A percentile compares a stretch with the other conserved stretches of the same genome.
These are phyloP conservation scores for Mucor irregularis DNA, from an alignment of 371 early-diverging fungal genomes.

Conservation along the genomic window DNA sequence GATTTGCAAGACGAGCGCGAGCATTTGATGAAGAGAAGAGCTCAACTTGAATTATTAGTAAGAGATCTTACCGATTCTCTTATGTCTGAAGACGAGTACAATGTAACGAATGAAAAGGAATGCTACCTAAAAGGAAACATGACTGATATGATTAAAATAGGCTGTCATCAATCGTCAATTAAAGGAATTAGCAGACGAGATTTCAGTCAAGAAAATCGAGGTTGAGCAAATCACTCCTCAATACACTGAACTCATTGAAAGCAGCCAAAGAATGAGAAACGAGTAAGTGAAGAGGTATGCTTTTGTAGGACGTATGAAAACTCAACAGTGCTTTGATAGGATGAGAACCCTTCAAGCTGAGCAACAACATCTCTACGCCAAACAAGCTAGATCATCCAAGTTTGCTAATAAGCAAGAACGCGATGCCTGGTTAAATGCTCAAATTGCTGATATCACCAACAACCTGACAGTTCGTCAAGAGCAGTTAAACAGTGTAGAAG, in stretches of 20 bases:
- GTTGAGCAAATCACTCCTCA: constrained; percentile 55
- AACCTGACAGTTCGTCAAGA: constrained; percentile 52
- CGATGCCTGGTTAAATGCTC: constrained; percentile 71
- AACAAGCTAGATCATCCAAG: constrained; percentile 81
- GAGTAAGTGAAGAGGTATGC: too few species aligned
- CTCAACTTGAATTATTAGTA: constrained; percentile 58
- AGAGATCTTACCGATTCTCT: constrained; percentile 58
- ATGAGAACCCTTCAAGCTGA: constrained; percentile 42
- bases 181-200: constrained; percentile 53
- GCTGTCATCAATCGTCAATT: constrained; percentile 43
- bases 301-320: neutral
- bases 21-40: constrained; percentile 52
- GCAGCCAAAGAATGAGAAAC: constrained; percentile 47
- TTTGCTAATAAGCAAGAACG: constrained; percentile 73
- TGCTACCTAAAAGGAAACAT: too few species aligned
- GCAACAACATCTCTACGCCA: constrained; percentile 69
- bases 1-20: constrained; percentile 60
- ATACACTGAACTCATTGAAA: constrained; percentile 46
- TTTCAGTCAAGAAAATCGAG: constrained; percentile 56
- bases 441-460: constrained; percentile 64
- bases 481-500: constrained; percentile 43
- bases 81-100: constrained; percentile 45
- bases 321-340: neutral
- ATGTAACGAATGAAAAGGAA: constrained; percentile 20
- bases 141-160: constrained; percentile 8